These are phyloP conservation scores for Exophiala lecanii-corni DNA, from an alignment of 2,329 filamentous ascomycete genomes.

Conservation along the genomic window DNA sequence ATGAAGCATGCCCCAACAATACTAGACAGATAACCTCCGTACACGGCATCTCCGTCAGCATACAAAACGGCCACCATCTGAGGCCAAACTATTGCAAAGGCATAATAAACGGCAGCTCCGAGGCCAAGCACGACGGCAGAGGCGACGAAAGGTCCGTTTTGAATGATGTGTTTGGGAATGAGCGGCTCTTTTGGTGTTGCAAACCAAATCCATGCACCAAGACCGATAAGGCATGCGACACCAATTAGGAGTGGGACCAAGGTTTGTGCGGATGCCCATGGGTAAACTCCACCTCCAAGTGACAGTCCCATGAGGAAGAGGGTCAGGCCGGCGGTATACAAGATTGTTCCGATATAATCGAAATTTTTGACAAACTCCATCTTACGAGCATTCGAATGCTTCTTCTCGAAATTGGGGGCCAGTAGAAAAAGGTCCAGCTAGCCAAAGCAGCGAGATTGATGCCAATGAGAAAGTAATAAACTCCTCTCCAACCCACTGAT, in stretches of 20 bases:
- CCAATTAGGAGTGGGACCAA: conserved; percentile 36
- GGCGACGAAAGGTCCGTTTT: conserved; percentile 1
- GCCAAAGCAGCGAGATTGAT: conserved; percentile 37
- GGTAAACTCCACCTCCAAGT: conserved; percentile 38
- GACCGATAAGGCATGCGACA: conserved; percentile 31
- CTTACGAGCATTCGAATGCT: conserved; percentile 31
- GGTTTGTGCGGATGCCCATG: conserved; percentile 39
- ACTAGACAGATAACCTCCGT: not conserved
- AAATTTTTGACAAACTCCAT: conserved; percentile 39
- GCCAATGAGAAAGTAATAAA: conserved; percentile 47
- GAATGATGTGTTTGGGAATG: conserved; percentile 28
- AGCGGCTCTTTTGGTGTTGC: conserved; percentile 31
- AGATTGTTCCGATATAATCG: conserved; percentile 43
- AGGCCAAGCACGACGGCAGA: conserved; percentile 31
- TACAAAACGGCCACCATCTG: conserved; percentile 40
- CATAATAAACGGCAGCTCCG: conserved; percentile 44
- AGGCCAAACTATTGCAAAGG: conserved; percentile 43
- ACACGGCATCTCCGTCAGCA: conserved; percentile 25
- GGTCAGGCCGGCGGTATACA: conserved; percentile 39
- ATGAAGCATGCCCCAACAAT: not conserved
- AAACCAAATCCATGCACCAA: conserved; percentile 35
- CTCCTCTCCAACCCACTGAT: conserved; percentile 44
- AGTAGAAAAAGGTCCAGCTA: conserved; percentile 44
- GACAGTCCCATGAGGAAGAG: conserved; percentile 42
- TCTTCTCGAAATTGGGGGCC: conserved; percentile 43